phyloP scores from a whole-genome alignment of 257 asterid species.

The Solanum chiquidenum region DNA sequence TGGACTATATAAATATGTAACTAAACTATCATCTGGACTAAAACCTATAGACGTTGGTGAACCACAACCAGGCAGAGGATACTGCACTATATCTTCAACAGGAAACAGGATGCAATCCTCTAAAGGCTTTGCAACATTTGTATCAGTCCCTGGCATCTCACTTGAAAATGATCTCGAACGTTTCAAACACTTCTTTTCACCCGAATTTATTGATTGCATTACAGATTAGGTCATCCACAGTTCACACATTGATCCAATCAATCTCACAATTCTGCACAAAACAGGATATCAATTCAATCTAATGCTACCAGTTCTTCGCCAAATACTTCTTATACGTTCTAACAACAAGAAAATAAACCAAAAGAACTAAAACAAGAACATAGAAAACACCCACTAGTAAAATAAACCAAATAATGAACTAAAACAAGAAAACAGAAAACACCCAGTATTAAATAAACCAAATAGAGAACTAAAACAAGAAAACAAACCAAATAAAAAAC shows the following conservation, averaged over 20 bases:
- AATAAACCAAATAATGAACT: neutral
- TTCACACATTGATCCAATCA: conserved; percentile 32
- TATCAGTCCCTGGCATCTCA: conserved; percentile 63
- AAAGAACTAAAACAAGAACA: neutral
- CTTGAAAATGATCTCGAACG: conserved; percentile 33
- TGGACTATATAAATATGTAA: conserved; percentile 66
- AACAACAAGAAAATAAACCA: neutral
- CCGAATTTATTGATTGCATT: conserved; percentile 52
- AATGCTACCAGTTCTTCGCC: neutral
- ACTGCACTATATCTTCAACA: conserved; percentile 75
- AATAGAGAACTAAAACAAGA: too few species aligned
- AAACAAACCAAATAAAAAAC: neutral
- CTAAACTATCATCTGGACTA: conserved; percentile 72
- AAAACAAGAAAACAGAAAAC: neutral
- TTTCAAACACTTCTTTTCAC: conserved; percentile 41
- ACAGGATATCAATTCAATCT: neutral
- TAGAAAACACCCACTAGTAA: neutral
- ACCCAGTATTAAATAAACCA: neutral
- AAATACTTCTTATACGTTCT: neutral
- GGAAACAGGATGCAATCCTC: conserved; percentile 51
- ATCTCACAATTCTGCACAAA: conserved; percentile 30
- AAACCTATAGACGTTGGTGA: conserved; percentile 67
- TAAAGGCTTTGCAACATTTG: conserved; percentile 36
- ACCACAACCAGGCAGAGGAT: conserved; percentile 76
- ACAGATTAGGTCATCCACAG: conserved; percentile 30